Base-by-base conservation (phyloP, 257 asterid genomes). In the Solanum rostratum region DNA sequence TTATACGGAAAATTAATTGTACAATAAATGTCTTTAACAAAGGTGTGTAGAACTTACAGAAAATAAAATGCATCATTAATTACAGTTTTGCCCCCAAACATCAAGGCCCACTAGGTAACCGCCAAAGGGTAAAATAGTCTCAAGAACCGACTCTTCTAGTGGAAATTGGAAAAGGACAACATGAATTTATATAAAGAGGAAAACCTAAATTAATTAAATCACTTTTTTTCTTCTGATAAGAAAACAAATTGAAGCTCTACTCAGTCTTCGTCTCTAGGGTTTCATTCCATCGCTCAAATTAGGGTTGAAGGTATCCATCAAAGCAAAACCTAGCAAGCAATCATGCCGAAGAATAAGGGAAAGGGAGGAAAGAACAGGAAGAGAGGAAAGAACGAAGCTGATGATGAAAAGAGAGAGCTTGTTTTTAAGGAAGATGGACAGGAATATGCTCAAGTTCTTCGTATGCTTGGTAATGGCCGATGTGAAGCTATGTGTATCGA, bases 311-410 rank as follows among this genome's bases (percentile, higher is more conserved):
- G 20, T 7, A 12, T 73, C 57, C 41, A 76, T 14, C 59, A 15
- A 46, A 46, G 39, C 81, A 7, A 46, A 74, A 24, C 2, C 37
- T 11, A 54, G 7, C 24, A 69, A 37, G 33, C 37, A 46, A 74
- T 74, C 81, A 78, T 78, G 82, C 82, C 82, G 63, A 78, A 78
- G 63, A 78, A 78, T 52, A 78, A 78, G 82, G 82, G 99, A 80
- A 96, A 95, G 95, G 98, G 99, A 93, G 98, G 98, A 3, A 95
- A 96, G 92, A 96, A 96, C 84, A 90, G 98, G 84, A 96, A 96
- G 94, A 92, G 98, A 73, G 99, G 99, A 2, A 96, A 94, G 95
- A 96, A 96, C 90, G 98, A 94, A 71, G 98, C 98, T 16, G 99
- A 96, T 4, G 99, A 96, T 29, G 98, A 93, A 93, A 96, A 94